Base-by-base conservation (phyloP, 1,284 basidiomycete species). In the Ceratobasidium sp. region DNA sequence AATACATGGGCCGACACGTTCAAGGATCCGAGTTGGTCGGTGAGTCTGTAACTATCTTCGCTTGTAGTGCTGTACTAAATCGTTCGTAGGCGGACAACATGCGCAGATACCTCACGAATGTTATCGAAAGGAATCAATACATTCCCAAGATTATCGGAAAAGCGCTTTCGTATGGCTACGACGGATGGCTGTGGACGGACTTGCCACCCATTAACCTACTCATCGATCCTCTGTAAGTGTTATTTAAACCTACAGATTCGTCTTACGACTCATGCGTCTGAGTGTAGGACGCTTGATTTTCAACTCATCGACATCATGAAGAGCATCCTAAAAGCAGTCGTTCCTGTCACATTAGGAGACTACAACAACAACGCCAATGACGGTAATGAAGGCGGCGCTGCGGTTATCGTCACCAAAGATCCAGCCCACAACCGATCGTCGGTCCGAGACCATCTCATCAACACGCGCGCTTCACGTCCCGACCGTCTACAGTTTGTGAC, bases 351-450 rank as follows among this genome's bases (percentile, higher is more conserved):
- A 11, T 51, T 73, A 15, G 28, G 8, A 11, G 74, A 75, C 31
- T 75, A 73, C 58, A 73, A 73, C 56, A 73, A 73, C 31, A 73
- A 73, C 31, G 42, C 63, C 28, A 73, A 49, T 35, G 69, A 73
- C 37, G 69, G 69, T 15, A 61, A 61, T 23, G 69, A 73, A 47
- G 69, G 69, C 6, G 69, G 69, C 17, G 69, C 69, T 0, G 69
- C 69, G 3, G 69, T 73, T 7, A 73, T 73, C 31, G 26, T n/a
- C 26, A 73, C 69, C 28, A 61, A 58, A 51, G 69, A 73, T 47
- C 26, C 39, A 10, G 35, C 56, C 17, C 69, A 73, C 31, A 73
- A 73, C 26, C 69, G 69, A 20, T 73, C 69, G 8, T 73, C 69
- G 26, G 74, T 75, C 23, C 69, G 69, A 20, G 69, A 73, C 28